A percentile compares a stretch with the other conserved stretches of the same genome.
phyloP scores from a whole-genome alignment of 2,329 filamentous ascomycete species.

The Ceratocystiopsis sp. region DNA sequence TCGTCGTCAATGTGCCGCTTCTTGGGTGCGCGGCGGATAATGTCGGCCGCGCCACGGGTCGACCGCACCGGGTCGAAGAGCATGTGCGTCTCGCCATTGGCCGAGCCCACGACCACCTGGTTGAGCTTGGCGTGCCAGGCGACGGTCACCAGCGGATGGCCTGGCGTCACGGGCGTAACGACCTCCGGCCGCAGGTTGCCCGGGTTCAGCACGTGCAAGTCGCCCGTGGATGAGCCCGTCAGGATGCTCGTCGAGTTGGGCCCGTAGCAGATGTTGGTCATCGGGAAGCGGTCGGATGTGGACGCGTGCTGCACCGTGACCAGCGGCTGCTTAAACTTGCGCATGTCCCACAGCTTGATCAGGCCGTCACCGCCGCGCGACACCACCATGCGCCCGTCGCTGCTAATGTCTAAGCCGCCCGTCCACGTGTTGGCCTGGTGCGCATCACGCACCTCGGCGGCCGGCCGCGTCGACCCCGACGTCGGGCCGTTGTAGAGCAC shows the following conservation, averaged over 20 bases:
- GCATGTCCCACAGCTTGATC: conserved; percentile 92
- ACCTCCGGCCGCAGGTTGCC: conserved; percentile 75
- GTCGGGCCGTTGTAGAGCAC: conserved; percentile 65
- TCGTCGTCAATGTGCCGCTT: conserved; percentile 93
- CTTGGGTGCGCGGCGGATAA: conserved; percentile 89
- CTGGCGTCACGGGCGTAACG: conserved; percentile 76
- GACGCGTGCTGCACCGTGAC: conserved; percentile 64
- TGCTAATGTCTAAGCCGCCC: conserved; percentile 75
- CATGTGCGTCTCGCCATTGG: conserved; percentile 75
- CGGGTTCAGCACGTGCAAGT: conserved; percentile 85
- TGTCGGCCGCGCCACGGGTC: conserved; percentile 61
- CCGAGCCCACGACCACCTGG: conserved; percentile 87
- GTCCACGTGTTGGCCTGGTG: conserved; percentile 80
- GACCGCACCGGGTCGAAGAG: conserved; percentile 84
- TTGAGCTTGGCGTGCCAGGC: conserved; percentile 91
- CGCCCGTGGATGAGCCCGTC: conserved; percentile 70
- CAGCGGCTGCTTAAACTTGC: conserved; percentile 85
- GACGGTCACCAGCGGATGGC: conserved; percentile 65
- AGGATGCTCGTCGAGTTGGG: conserved; percentile 72
- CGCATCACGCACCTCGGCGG: conserved; percentile 68
- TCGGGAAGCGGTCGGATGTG: conserved; percentile 68
- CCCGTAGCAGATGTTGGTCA: conserved; percentile 77
- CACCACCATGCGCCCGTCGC: conserved; percentile 78
- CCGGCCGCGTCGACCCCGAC: conserved; percentile 57
- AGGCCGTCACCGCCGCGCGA: conserved; percentile 80